phyloP scores from a whole-genome alignment of 768 basidiomycete species.

The Hygrophoropsis aurantiaca region DNA sequence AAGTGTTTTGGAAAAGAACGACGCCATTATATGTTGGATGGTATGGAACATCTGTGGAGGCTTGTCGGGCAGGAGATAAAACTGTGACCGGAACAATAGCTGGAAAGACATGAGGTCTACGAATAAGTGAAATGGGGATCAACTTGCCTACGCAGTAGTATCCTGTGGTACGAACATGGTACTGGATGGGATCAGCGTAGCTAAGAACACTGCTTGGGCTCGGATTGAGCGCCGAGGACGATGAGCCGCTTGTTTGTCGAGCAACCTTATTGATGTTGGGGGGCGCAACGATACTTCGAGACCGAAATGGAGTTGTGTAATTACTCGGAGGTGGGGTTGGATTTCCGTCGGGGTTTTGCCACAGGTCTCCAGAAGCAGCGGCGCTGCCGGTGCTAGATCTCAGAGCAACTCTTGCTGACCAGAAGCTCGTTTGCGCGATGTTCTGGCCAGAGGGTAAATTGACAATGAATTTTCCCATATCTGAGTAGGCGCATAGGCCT shows the following conservation, averaged over 20 bases:
- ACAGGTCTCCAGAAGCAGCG: conserved; percentile 39
- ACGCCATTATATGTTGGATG: conserved; percentile 80
- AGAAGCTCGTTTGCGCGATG: conserved; percentile 79
- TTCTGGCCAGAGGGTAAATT: conserved; percentile 62
- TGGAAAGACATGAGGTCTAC: conserved; percentile 25
- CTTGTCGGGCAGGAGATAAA: conserved; percentile 42
- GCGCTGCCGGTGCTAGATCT: conserved; percentile 27
- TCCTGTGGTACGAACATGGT: conserved; percentile 81
- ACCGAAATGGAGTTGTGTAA: conserved; percentile 51
- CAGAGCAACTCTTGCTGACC: conserved; percentile 78
- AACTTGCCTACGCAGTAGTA: conserved; percentile 93
- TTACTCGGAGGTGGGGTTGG: conserved; percentile 52
- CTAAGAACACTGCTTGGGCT: conserved; percentile 49
- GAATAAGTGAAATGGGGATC: neutral
- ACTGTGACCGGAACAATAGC: conserved; percentile 89
- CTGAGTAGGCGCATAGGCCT: conserved; percentile 63
- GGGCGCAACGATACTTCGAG: conserved; percentile 13
- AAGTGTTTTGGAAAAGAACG: conserved; percentile 85
- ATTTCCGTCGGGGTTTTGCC: conserved; percentile 62
- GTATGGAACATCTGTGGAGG: conserved; percentile 50
- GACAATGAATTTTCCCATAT: conserved; percentile 91
- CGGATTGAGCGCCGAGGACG: conserved; percentile 38
- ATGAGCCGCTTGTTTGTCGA: conserved; percentile 22
- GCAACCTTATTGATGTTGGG: conserved; percentile 6
- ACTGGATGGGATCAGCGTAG: conserved; percentile 77